phyloP scores from a whole-genome alignment of 176 grass and related monocot species.

The Pontederia paniculata region DNA sequence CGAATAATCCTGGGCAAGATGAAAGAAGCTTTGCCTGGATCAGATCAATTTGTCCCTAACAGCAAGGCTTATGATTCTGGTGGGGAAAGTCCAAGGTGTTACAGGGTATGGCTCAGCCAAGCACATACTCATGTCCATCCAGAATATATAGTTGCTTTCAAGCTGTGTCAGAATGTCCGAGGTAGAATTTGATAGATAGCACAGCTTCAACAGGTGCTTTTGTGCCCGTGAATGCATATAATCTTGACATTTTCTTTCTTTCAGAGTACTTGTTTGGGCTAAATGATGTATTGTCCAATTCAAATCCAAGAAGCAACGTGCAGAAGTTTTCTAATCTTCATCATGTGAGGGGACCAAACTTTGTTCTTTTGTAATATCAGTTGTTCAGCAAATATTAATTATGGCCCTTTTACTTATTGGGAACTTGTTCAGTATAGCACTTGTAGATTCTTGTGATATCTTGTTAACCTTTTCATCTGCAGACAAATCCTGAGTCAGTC shows the following conservation, averaged over 20 bases:
- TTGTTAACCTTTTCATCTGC: conserved; percentile 19
- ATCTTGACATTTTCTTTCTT: conserved; percentile 28
- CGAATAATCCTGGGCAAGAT: conserved; percentile 47
- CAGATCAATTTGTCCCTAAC: conserved; percentile 38
- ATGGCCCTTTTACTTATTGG: conserved; percentile 6
- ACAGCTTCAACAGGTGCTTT: conserved; percentile 6
- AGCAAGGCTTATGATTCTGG: conserved; percentile 46
- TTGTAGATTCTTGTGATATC: too few species aligned
- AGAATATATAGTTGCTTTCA: conserved; percentile 73
- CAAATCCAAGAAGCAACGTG: conserved; percentile 28
- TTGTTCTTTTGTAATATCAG: conserved; percentile 4
- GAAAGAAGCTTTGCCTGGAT: conserved; percentile 45
- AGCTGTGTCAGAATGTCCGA: conserved; percentile 46
- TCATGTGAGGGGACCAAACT: conserved; percentile 42
- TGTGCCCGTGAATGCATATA: conserved; percentile 14
- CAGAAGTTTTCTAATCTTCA: conserved; percentile 37
- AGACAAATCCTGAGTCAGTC: conserved; percentile 30
- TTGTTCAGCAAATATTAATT: background rate
- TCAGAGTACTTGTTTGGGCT: conserved; percentile 81
- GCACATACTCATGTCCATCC: conserved; percentile 47
- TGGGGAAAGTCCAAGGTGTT: conserved; percentile 47
- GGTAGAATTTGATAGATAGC: conserved; percentile 31
- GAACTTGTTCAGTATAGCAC: too few species aligned
- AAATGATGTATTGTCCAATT: conserved; percentile 48
- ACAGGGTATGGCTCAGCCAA: conserved; percentile 47